phyloP scores from a whole-genome alignment of 1,284 basidiomycete species.

The Puccinia horiana region DNA sequence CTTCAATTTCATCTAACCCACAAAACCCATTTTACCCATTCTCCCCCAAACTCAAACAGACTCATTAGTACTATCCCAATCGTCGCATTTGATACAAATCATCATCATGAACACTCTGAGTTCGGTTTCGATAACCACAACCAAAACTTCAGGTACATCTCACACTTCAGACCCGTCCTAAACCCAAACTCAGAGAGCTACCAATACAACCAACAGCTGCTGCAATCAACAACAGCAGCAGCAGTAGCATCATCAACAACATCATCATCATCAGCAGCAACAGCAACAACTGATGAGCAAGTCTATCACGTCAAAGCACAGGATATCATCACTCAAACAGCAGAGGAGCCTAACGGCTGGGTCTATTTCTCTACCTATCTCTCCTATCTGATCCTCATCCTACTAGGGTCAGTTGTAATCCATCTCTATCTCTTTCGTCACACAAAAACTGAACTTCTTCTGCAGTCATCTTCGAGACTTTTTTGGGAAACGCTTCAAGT shows the following conservation, averaged over 20 bases:
- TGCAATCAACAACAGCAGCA: background rate
- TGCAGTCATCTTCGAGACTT: slow-evolving; percentile 94
- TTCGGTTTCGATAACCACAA: slow-evolving; percentile 59
- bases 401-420: slow-evolving; percentile 29
- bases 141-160: slow-evolving; percentile 53
- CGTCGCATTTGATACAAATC: slow-evolving; percentile 24
- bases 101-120: slow-evolving; percentile 55
- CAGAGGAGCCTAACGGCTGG: slow-evolving; percentile 52
- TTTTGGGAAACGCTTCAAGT: slow-evolving; percentile 80
- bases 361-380: slow-evolving; percentile 56
- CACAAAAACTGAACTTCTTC: slow-evolving; percentile 62
- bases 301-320: slow-evolving; percentile 40
- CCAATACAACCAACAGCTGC: background rate
- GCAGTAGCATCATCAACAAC: too few species aligned
- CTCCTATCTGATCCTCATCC: slow-evolving; percentile 51
- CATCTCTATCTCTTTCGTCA: background rate
- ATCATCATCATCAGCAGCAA: background rate
- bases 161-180: slow-evolving; percentile 12
- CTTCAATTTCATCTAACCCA: too few species aligned
- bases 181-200: slow-evolving; percentile 51
- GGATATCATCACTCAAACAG: slow-evolving; percentile 54
- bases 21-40: background rate
- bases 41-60: slow-evolving; percentile 10
- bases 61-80: background rate
- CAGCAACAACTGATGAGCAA: too few species aligned